Conservation (phyloP, 345 rosid genomes). For the Eucalyptus regnans region DNA sequence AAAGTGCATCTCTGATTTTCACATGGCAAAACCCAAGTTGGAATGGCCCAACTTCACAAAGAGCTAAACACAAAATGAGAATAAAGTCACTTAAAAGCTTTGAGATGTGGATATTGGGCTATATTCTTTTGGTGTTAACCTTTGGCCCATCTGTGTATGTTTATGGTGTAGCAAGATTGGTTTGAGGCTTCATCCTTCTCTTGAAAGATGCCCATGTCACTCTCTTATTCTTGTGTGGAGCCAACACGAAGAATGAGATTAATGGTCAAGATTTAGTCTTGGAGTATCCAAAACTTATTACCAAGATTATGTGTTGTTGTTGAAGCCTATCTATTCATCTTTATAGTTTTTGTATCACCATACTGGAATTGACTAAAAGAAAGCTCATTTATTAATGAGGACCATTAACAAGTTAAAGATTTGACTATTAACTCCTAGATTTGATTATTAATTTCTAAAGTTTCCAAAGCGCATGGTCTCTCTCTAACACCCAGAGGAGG, state of each 20-base stretch:
- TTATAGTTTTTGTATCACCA: too few species aligned
- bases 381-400: background rate
- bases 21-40: background rate
- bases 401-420: too few species aligned
- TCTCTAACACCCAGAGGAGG: too few species aligned
- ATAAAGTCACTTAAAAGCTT: background rate
- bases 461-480: background rate
- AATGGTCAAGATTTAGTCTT: too few species aligned
- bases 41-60: background rate
- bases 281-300: background rate
- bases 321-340: background rate
- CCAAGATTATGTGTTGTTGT: too few species aligned
- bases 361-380: too few species aligned
- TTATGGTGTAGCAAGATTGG: background rate
- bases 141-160: background rate
- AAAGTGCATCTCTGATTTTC: accelerated
- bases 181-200: background rate
- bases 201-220: background rate
- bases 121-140: background rate
- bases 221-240: too few species aligned
- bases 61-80: background rate
- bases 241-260: too few species aligned
- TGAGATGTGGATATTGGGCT: background rate
- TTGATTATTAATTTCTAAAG: too few species aligned
- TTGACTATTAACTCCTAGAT: too few species aligned